phyloP scores from a whole-genome alignment of 2,329 filamentous ascomycete genomes.

The Pseudogymnoascus sp. region DNA sequence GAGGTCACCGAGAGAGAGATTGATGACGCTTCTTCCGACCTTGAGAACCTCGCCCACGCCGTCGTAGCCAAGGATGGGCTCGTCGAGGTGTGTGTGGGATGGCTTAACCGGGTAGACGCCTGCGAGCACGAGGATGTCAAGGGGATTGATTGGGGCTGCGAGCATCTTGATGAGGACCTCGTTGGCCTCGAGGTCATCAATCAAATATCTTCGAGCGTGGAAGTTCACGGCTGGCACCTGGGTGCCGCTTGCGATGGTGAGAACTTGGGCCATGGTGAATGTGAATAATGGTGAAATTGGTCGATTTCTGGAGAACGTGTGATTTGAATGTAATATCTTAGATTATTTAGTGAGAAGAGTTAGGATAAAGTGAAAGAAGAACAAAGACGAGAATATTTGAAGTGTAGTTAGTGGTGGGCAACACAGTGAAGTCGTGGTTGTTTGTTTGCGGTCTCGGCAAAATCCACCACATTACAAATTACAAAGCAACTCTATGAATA shows the following conservation, averaged over 20 bases:
- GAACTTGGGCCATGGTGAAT: neutral
- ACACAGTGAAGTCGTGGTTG: neutral
- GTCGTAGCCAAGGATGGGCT: conserved; percentile 17
- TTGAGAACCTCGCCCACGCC: conserved; percentile 19
- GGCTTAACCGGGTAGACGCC: neutral
- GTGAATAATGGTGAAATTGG: neutral
- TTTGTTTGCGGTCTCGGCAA: conserved; percentile 1
- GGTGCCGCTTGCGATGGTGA: neutral
- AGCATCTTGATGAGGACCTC: neutral
- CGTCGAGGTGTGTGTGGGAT: neutral
- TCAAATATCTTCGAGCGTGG: neutral
- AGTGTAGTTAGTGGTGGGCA: neutral
- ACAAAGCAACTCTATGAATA: neutral
- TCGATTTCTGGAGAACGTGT: neutral
- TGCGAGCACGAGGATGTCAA: neutral
- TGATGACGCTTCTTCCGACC: conserved; percentile 18
- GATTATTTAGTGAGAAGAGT: neutral
- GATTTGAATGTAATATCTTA: neutral
- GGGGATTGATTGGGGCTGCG: neutral
- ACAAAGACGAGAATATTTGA: neutral
- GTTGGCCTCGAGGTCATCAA: neutral
- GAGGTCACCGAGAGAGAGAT: conserved; percentile 20
- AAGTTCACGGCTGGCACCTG: neutral
- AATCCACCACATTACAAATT: neutral
- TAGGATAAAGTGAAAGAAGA: neutral